These are phyloP conservation scores for Evernia prunastri DNA, from an alignment of 495 filamentous ascomycete species.

Conservation along the genomic window DNA sequence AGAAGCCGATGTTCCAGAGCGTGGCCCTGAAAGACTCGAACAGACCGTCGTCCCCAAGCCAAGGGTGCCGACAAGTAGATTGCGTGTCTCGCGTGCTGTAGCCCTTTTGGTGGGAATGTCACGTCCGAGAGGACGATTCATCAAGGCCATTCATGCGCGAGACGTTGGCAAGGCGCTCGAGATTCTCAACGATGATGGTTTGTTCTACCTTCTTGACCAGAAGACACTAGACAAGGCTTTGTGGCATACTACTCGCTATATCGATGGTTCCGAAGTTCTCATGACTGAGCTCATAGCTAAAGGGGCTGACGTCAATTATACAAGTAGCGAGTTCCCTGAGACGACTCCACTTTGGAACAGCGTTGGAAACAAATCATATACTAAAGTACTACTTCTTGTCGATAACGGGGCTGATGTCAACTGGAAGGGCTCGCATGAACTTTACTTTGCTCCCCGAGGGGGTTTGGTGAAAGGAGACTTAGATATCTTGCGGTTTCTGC, in stretches of 20 bases:
- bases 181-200: background rate
- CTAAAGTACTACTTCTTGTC: background rate
- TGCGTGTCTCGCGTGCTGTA: background rate
- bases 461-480: background rate
- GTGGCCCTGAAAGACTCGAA: background rate
- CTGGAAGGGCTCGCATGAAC: background rate
- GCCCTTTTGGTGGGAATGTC: background rate
- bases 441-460: background rate
- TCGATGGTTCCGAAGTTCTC: background rate
- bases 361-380: fast-evolving
- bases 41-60: background rate
- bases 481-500: background rate
- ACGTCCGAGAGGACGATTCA: background rate
- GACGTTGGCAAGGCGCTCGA: background rate
- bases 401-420: conserved; percentile 30
- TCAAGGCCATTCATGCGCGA: background rate
- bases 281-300: conserved; percentile 3
- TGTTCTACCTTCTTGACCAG: background rate
- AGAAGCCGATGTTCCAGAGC: background rate
- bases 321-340: no score
- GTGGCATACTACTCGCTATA: background rate
- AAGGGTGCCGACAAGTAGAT: background rate
- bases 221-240: background rate
- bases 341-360: background rate
- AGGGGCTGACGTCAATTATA: background rate